Conservation (phyloP, 805 yeast genomes). For the Saccharomycopsis sp. region DNA sequence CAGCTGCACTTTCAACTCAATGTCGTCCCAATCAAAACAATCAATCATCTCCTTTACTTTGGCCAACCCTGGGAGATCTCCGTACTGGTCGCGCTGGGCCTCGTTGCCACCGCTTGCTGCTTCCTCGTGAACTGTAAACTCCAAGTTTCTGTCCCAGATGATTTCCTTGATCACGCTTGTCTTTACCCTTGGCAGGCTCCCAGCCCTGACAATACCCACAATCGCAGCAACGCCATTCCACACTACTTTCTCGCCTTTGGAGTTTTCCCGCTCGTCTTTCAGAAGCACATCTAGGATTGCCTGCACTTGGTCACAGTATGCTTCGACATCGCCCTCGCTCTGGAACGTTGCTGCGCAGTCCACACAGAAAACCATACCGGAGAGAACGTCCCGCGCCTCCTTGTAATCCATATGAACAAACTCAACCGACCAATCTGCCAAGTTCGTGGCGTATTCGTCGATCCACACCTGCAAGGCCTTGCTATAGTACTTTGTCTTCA, state of each 20-base stretch:
- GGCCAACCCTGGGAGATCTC: constrained; percentile 16
- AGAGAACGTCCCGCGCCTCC: constrained; percentile 62
- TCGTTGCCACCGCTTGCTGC: neutral
- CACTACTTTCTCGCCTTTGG: neutral
- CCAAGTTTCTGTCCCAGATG: constrained; percentile 18
- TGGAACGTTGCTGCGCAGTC: constrained; percentile 44
- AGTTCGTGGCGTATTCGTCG: constrained; percentile 16
- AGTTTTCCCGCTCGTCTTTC: constrained; percentile 16
- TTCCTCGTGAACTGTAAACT: constrained; percentile 9
- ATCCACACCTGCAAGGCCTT: constrained; percentile 20
- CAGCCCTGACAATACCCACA: constrained; percentile 3
- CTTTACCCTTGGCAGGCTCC: neutral
- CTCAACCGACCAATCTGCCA: constrained; percentile 34
- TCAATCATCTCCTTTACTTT: constrained; percentile 17
- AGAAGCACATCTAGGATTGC: constrained; percentile 26
- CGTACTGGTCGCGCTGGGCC: constrained; percentile 13
- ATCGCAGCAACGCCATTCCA: constrained; percentile 17
- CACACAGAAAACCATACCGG: constrained; percentile 47
- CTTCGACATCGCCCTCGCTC: constrained; percentile 42
- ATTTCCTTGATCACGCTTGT: constrained; percentile 7
- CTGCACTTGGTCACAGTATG: constrained; percentile 28
- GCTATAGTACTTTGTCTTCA: constrained; percentile 18
- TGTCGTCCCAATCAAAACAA: constrained; percentile 18
- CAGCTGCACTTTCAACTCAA: constrained; percentile 5
- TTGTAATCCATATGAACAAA: constrained; percentile 68